A percentile compares a stretch with the other conserved stretches of the same genome.
phyloP scores from a whole-genome alignment of 495 filamentous ascomycete species.

The Neurospora sp. region DNA sequence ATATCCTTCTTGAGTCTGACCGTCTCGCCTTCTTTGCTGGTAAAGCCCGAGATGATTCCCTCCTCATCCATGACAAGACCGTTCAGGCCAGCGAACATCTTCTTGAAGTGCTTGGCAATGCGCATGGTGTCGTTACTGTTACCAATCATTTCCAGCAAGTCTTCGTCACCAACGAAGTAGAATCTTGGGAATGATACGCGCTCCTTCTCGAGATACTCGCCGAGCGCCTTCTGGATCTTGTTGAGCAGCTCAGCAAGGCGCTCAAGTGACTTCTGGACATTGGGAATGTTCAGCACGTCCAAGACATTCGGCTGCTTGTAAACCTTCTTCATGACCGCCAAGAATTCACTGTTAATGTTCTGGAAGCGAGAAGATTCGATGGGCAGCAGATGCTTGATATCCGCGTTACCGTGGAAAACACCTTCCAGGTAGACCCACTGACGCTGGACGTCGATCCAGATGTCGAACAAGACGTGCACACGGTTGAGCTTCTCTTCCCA shows the following conservation, averaged over 20 bases:
- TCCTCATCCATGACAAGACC: conserved; percentile 89
- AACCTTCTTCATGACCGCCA: conserved; percentile 96
- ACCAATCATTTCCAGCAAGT: conserved; percentile 97
- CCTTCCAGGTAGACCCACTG: conserved; percentile 99
- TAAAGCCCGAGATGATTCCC: conserved; percentile 77
- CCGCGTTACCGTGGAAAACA: conserved; percentile 95
- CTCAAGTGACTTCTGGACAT: conserved; percentile 90
- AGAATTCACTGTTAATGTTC: conserved; percentile 98
- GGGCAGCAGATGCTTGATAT: conserved; percentile 96
- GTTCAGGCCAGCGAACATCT: conserved; percentile 96
- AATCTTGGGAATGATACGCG: conserved; percentile 94
- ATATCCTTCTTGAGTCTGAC: conserved; percentile 81
- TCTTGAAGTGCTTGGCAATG: conserved; percentile 96
- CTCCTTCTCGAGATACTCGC: conserved; percentile 97
- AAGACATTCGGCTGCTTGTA: conserved; percentile 89
- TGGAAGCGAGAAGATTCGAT: conserved; percentile 93
- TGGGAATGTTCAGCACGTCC: conserved; percentile 89
- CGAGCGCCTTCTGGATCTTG: conserved; percentile 98
- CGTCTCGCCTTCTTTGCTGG: conserved; percentile 90
- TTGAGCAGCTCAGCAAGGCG: conserved; percentile 88
- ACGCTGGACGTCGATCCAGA: conserved; percentile 98
- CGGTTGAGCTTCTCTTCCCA: conserved; percentile 99
- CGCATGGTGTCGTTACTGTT: conserved; percentile 95
- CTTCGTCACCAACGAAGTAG: conserved; percentile 98
- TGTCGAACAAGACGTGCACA: conserved; percentile 93